Conservation (phyloP, 768 basidiomycete species). For the Russula abietina region DNA sequence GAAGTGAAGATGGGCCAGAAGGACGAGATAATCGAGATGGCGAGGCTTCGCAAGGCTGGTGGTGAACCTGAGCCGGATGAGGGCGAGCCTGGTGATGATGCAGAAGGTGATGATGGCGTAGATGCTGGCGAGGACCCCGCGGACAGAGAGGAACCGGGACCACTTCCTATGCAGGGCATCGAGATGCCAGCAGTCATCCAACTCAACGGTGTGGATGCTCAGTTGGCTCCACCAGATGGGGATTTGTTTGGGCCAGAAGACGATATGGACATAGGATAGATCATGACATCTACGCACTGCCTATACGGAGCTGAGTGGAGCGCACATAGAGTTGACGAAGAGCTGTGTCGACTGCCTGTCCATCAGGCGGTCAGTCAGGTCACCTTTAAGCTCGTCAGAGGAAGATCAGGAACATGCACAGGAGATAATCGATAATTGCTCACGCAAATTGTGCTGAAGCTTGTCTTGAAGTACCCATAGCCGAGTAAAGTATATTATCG, state of each 20-base stretch:
- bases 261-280: conserved; percentile 31
- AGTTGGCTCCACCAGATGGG: conserved; percentile 16
- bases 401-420: too few relatives aligned
- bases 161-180: conserved; percentile 13
- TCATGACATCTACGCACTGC: background rate
- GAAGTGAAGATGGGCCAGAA: conserved; percentile 78
- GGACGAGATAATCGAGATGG: conserved; percentile 73
- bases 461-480: too few relatives aligned
- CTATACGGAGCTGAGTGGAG: too few relatives aligned
- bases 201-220: conserved; percentile 18
- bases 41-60: conserved; percentile 64
- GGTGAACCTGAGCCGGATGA: conserved; percentile 46
- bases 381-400: too few relatives aligned
- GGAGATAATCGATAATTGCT: too few relatives aligned
- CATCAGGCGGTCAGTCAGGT: too few relatives aligned
- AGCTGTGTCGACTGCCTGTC: too few relatives aligned
- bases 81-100: conserved; percentile 33
- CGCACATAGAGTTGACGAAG: too few relatives aligned
- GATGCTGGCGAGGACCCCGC: conserved; percentile 31
- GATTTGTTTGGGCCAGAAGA: conserved; percentile 24
- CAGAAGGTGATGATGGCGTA: conserved; percentile 33
- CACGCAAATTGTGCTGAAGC: too few relatives aligned
- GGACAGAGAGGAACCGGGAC: conserved; percentile 27
- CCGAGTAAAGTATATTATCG: too few relatives aligned
- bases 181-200: conserved; percentile 16